phyloP scores from a whole-genome alignment of 2,329 filamentous ascomycete species.

The Coniosporium tulheliwenetii region DNA sequence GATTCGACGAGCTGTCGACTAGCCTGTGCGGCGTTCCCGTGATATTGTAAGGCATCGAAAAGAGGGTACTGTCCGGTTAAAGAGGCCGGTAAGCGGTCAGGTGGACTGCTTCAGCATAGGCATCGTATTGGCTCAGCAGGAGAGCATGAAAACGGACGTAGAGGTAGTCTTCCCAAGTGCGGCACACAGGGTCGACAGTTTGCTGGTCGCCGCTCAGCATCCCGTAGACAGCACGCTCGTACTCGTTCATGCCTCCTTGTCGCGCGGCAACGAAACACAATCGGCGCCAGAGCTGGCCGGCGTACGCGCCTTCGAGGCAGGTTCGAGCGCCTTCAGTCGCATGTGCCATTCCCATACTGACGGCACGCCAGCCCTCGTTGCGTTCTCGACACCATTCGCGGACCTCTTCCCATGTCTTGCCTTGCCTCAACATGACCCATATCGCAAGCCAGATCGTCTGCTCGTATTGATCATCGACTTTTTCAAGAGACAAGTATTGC shows the following conservation, averaged over 20 bases:
- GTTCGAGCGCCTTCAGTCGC: slow-evolving; percentile 23
- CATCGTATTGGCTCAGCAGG: slow-evolving; percentile 63
- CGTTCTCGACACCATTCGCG: slow-evolving; percentile 74
- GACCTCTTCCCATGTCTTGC: slow-evolving; percentile 58
- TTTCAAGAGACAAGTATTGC: slow-evolving; percentile 60
- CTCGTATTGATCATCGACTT: slow-evolving; percentile 78
- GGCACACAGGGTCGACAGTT: slow-evolving; percentile 62
- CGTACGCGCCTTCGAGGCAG: slow-evolving; percentile 20
- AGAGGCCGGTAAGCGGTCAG: slow-evolving; percentile 35
- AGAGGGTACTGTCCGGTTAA: slow-evolving; percentile 43
- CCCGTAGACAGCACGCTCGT: slow-evolving; percentile 82
- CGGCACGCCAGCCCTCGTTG: slow-evolving; percentile 78
- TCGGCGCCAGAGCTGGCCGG: slow-evolving; percentile 50
- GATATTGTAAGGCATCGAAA: slow-evolving; percentile 49
- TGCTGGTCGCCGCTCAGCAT: slow-evolving; percentile 72
- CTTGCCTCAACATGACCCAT: slow-evolving; percentile 80
- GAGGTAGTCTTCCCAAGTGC: slow-evolving; percentile 71
- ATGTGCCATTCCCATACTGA: slow-evolving; percentile 60
- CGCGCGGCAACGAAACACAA: slow-evolving; percentile 59
- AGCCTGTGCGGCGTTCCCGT: slow-evolving; percentile 38
- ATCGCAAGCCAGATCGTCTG: slow-evolving; percentile 84
- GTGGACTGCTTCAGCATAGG: slow-evolving; percentile 44
- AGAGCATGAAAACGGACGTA: slow-evolving; percentile 83
- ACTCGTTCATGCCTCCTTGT: slow-evolving; percentile 53
- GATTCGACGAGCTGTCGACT: slow-evolving; percentile 39